These are phyloP conservation scores for Mixia osmundae DNA, from an alignment of 1,284 basidiomycete genomes.

Conservation along the genomic window DNA sequence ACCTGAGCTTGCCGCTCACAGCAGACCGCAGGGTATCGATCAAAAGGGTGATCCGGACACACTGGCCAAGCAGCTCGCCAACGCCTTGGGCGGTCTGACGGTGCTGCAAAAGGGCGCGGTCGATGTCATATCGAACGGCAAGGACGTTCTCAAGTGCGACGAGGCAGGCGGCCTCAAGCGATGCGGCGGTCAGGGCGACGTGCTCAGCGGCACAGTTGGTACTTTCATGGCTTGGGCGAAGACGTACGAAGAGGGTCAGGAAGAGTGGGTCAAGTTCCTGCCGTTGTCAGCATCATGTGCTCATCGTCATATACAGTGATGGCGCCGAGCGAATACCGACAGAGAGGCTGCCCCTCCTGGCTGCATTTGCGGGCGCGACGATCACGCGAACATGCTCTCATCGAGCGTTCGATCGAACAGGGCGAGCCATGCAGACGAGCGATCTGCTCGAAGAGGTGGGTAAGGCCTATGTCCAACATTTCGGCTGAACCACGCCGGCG, in stretches of 20 bases:
- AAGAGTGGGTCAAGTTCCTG: slow-evolving; percentile 23
- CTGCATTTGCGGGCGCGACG: slow-evolving; percentile 55
- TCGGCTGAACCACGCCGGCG: too few species aligned
- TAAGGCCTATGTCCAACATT: slow-evolving; percentile 20
- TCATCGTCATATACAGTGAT: slow-evolving; percentile 4
- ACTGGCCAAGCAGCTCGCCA: slow-evolving; percentile 40
- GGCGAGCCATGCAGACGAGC: slow-evolving; percentile 64
- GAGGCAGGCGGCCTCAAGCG: slow-evolving; percentile 61
- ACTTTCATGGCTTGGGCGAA: slow-evolving; percentile 83
- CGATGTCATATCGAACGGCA: slow-evolving; percentile 34
- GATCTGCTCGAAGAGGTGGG: slow-evolving; percentile 38
- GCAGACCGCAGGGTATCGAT: slow-evolving; percentile 26
- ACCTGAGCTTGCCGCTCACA: neutral
- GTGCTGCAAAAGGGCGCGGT: slow-evolving; percentile 69
- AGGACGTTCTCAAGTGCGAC: slow-evolving; percentile 40
- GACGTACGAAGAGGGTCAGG: slow-evolving; percentile 61
- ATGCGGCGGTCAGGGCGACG: slow-evolving; percentile 58
- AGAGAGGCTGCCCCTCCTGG: slow-evolving; percentile 46
- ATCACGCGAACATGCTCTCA: slow-evolving; percentile 63
- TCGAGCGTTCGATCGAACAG: slow-evolving; percentile 45
- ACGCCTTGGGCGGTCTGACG: slow-evolving; percentile 56
- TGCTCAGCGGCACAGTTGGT: slow-evolving; percentile 65
- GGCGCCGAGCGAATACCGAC: slow-evolving; percentile 24
- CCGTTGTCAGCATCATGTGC: neutral
- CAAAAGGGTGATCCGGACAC: slow-evolving; percentile 25